phyloP scores from a whole-genome alignment of 1,284 basidiomycete genomes.

The Blastosporella zonata region DNA sequence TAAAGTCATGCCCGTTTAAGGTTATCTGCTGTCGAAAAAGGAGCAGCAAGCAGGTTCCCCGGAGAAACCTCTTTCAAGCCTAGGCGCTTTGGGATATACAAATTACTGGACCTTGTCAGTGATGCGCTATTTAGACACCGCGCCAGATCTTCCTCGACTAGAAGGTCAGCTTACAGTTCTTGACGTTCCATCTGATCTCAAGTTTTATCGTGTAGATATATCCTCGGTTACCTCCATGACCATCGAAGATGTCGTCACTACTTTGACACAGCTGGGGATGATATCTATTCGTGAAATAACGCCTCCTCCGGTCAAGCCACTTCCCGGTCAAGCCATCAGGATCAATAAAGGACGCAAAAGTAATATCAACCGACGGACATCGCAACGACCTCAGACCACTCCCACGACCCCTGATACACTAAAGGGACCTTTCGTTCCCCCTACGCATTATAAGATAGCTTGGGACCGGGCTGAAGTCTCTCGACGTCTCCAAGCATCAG shows the following conservation, averaged over 20 bases:
- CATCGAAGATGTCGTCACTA: slow-evolving; percentile 81
- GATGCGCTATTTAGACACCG: slow-evolving; percentile 74
- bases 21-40: slow-evolving; percentile 95
- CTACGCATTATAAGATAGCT: slow-evolving; percentile 74
- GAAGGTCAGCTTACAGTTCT: slow-evolving; percentile 57
- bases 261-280: slow-evolving; percentile 78
- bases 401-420: slow-evolving; percentile 44
- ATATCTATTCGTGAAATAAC: slow-evolving; percentile 57
- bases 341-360: slow-evolving; percentile 68
- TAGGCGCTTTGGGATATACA: slow-evolving; percentile 89
- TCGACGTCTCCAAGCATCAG: slow-evolving; percentile 68
- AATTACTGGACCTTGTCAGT: slow-evolving; percentile 96
- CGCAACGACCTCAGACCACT: slow-evolving; percentile 57
- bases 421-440: slow-evolving; percentile 57
- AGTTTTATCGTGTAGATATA: slow-evolving; percentile 60
- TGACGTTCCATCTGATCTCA: slow-evolving; percentile 11
- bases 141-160: slow-evolving; percentile 60
- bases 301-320: slow-evolving; percentile 53
- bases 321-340: slow-evolving; percentile 74
- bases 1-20: slow-evolving; percentile 40
- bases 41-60: slow-evolving; percentile 87
- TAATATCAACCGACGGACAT: slow-evolving; percentile 50
- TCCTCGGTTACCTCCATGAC: slow-evolving; percentile 89
- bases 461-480: slow-evolving; percentile 74
- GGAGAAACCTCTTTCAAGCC: slow-evolving; percentile 88